A percentile compares a stretch with the other conserved stretches of the same genome.
phyloP scores from a whole-genome alignment of 1,284 basidiomycete genomes.

The Marasmius tenuissimus region DNA sequence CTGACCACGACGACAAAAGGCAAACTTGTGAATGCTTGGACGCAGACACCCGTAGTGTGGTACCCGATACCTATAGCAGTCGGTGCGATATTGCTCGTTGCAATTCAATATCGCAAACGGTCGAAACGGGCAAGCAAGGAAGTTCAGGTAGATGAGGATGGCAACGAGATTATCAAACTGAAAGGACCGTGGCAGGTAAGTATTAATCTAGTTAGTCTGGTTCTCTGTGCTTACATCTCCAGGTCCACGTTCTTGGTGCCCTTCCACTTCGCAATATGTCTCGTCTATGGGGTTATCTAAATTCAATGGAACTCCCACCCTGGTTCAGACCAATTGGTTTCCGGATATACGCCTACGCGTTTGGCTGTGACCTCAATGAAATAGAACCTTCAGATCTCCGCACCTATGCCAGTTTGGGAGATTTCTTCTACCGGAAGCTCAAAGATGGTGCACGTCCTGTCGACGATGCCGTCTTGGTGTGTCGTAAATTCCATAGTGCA shows the following conservation, averaged over 20 bases:
- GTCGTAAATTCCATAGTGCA: slow-evolving; percentile 20
- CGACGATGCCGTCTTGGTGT: slow-evolving; percentile 74
- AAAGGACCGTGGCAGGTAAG: slow-evolving; percentile 95
- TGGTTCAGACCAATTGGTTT: slow-evolving; percentile 94
- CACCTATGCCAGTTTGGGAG: slow-evolving; percentile 82
- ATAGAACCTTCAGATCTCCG: slow-evolving; percentile 79
- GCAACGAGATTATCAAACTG: slow-evolving; percentile 70
- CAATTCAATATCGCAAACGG: slow-evolving; percentile 78
- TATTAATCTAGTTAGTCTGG: slow-evolving; percentile 13
- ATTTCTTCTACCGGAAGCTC: slow-evolving; percentile 93
- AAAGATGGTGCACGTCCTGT: slow-evolving; percentile 84
- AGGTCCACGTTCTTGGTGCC: slow-evolving; percentile 96
- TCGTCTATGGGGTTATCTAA: slow-evolving; percentile 94
- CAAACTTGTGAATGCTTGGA: slow-evolving; percentile 76
- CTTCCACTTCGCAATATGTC: slow-evolving; percentile 93
- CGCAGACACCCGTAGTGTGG: slow-evolving; percentile 90
- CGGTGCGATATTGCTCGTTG: slow-evolving; percentile 84
- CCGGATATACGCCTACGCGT: slow-evolving; percentile 81
- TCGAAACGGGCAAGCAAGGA: slow-evolving; percentile 47
- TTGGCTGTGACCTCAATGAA: slow-evolving; percentile 95
- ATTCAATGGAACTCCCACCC: slow-evolving; percentile 88
- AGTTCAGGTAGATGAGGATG: slow-evolving; percentile 75
- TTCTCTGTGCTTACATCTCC: slow-evolving; percentile 9
- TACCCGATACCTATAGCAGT: slow-evolving; percentile 93
- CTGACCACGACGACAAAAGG: slow-evolving; percentile 29